Percentiles rank a stretch among this genome's conserved stretches.
Evolutionary conservation across 2,329 filamentous ascomycete species (phyloP).

Genomic region (Ophiocordyceps camponoti-floridani): DNA sequence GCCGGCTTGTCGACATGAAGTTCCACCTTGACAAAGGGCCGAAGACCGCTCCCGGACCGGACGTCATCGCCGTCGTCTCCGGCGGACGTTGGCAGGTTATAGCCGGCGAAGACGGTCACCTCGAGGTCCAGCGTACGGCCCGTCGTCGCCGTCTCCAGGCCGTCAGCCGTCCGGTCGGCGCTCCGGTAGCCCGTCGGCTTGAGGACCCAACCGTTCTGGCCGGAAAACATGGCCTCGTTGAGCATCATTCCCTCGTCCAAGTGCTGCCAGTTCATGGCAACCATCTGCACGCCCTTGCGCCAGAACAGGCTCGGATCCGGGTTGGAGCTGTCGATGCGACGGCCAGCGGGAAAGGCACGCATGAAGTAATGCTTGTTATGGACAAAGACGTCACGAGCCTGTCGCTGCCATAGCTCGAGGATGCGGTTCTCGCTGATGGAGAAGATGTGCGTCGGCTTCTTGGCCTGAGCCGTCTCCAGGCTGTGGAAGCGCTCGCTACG

Average conservation of each 20-base stretch:
- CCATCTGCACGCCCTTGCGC: slow-evolving; percentile 93
- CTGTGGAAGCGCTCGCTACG: slow-evolving; percentile 65
- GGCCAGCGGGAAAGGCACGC: slow-evolving; percentile 73
- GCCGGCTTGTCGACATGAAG: slow-evolving; percentile 55
- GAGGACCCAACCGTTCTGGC: slow-evolving; percentile 65
- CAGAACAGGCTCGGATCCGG: slow-evolving; percentile 84
- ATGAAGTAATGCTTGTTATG: slow-evolving; percentile 84
- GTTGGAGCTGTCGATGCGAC: slow-evolving; percentile 75
- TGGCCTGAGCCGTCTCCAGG: slow-evolving; percentile 46
- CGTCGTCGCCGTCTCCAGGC: slow-evolving; percentile 25
- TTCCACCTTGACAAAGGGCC: slow-evolving; percentile 62
- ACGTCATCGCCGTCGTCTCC: slow-evolving; percentile 14
- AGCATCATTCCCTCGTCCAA: slow-evolving; percentile 90
- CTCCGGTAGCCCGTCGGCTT: slow-evolving; percentile 62
- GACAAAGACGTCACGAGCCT: slow-evolving; percentile 57
- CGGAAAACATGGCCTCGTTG: slow-evolving; percentile 94
- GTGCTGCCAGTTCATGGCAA: slow-evolving; percentile 92
- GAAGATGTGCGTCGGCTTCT: slow-evolving; percentile 54
- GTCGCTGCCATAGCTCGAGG: slow-evolving; percentile 33
- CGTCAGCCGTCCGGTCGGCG: slow-evolving; percentile 17
- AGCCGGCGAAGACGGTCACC: slow-evolving; percentile 60
- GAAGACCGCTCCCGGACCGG: slow-evolving; percentile 23
- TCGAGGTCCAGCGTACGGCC: slow-evolving; percentile 44
- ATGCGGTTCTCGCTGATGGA: slow-evolving; percentile 79
- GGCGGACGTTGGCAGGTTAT: slow-evolving; percentile 35